Percentiles rank a stretch among this genome's conserved stretches.
These are phyloP conservation scores for Populus hybrid DNA, from an alignment of 441 rosid species.

Conservation along the genomic window DNA sequence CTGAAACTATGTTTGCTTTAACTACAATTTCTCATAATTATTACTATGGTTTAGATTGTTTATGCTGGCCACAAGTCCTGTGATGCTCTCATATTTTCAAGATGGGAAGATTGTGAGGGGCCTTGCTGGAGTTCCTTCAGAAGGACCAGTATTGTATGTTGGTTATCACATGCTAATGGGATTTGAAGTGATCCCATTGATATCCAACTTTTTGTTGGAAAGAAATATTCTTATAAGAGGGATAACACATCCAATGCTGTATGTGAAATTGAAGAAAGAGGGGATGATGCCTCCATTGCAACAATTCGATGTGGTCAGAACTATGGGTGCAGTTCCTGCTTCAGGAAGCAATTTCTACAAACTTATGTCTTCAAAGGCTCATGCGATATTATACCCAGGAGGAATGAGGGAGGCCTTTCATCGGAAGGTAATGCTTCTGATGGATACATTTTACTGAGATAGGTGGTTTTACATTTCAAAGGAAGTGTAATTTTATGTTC, in stretches of 20 bases:
- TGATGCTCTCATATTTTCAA: slow-evolving; percentile 73
- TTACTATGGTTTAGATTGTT: slow-evolving; percentile 38
- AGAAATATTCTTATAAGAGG: slow-evolving; percentile 74
- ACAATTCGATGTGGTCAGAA: slow-evolving; percentile 43
- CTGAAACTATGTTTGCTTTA: neutral
- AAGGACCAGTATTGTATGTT: slow-evolving; percentile 81
- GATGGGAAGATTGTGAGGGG: slow-evolving; percentile 73
- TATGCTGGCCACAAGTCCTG: slow-evolving; percentile 47
- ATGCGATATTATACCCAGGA: slow-evolving; percentile 80
- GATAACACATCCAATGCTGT: slow-evolving; percentile 73
- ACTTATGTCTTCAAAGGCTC: slow-evolving; percentile 72
- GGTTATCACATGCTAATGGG: slow-evolving; percentile 89
- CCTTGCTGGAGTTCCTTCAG: slow-evolving; percentile 70
- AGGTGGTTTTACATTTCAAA: neutral
- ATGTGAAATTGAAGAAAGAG: slow-evolving; percentile 38
- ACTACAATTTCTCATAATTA: neutral
- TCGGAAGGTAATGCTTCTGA: slow-evolving; percentile 49
- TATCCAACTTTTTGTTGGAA: slow-evolving; percentile 42
- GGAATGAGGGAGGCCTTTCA: slow-evolving; percentile 91
- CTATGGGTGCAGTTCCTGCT: slow-evolving; percentile 86
- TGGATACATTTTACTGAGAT: neutral
- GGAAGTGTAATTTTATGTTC: neutral
- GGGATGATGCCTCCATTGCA: slow-evolving; percentile 42
- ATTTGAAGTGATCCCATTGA: slow-evolving; percentile 51
- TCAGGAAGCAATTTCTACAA: slow-evolving; percentile 59